These are phyloP conservation scores for Fraxinus paxiana DNA, from an alignment of 305 asterid genomes.

Conservation along the genomic window DNA sequence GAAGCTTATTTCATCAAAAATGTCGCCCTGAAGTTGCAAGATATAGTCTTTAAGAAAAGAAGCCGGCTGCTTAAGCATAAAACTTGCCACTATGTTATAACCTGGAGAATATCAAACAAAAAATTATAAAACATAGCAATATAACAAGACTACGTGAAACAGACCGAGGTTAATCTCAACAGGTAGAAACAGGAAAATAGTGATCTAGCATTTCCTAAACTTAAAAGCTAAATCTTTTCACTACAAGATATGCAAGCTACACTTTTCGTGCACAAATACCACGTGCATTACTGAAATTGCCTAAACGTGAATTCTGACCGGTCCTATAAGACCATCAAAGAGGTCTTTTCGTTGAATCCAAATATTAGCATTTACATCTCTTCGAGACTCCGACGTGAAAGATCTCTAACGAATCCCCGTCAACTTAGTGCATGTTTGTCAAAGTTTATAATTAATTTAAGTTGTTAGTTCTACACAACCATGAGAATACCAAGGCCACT, in stretches of 20 bases:
- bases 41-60: constrained; percentile 56
- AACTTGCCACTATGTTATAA: constrained; percentile 82
- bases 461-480: not conserved
- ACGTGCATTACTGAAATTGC: not conserved
- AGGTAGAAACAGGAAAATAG: not conserved
- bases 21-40: constrained; percentile 56
- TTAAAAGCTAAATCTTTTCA: not conserved
- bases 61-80: constrained; percentile 57
- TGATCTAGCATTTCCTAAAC: not conserved
- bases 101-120: constrained; percentile 46
- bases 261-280: not conserved
- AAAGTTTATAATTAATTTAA: not conserved
- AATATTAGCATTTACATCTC: not conserved
- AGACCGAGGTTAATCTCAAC: not conserved
- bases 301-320: not conserved
- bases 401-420: not conserved
- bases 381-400: not conserved
- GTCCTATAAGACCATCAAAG: not conserved
- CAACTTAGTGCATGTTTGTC: not conserved
- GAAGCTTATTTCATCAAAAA: constrained; percentile 77
- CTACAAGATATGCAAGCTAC: not conserved
- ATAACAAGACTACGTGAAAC: not conserved
- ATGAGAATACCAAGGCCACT: not conserved
- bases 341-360: not conserved
- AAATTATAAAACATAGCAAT: not conserved